Conservation (phyloP, 306 rosid species). For the Abrus pulchellus region DNA sequence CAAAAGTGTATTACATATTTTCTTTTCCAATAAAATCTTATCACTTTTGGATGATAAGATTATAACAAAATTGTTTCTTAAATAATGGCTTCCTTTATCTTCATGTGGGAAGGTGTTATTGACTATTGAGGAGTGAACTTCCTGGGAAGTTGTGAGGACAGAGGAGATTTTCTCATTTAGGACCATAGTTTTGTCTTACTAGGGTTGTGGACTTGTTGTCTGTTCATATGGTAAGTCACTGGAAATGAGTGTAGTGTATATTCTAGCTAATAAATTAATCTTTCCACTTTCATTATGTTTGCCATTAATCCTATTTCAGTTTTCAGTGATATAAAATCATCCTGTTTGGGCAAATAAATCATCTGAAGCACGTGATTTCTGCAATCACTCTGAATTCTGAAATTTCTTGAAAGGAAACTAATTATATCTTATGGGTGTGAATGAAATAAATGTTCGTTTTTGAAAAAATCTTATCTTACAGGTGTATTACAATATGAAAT, state of each 20-base stretch:
- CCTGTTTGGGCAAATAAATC: slow-evolving; percentile 11
- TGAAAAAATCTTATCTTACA: background rate
- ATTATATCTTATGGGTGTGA: background rate
- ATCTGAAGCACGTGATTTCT: background rate
- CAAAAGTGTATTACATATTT: too few relatives aligned
- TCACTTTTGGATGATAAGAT: too few relatives aligned
- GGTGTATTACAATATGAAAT: slow-evolving; percentile 24
- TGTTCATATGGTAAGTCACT: background rate
- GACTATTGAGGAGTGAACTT: slow-evolving; percentile 26
- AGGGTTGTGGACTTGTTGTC: background rate
- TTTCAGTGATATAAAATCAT: background rate
- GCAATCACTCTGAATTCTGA: slow-evolving; percentile 21
- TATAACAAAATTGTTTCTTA: too few relatives aligned
- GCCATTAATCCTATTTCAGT: slow-evolving; percentile 5
- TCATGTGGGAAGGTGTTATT: slow-evolving; percentile 19
- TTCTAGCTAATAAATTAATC: background rate
- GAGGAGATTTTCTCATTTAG: slow-evolving; percentile 11
- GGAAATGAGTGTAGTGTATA: slow-evolving; percentile 8
- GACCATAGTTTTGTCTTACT: slow-evolving; percentile 27
- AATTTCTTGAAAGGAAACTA: slow-evolving; percentile 23
- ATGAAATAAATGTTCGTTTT: background rate
- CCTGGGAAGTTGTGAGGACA: background rate
- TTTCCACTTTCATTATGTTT: background rate
- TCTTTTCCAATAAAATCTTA: too few relatives aligned
- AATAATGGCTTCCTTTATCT: background rate